phyloP scores from a whole-genome alignment of 2,329 filamentous ascomycete species.

The Cordyceps farinosa region DNA sequence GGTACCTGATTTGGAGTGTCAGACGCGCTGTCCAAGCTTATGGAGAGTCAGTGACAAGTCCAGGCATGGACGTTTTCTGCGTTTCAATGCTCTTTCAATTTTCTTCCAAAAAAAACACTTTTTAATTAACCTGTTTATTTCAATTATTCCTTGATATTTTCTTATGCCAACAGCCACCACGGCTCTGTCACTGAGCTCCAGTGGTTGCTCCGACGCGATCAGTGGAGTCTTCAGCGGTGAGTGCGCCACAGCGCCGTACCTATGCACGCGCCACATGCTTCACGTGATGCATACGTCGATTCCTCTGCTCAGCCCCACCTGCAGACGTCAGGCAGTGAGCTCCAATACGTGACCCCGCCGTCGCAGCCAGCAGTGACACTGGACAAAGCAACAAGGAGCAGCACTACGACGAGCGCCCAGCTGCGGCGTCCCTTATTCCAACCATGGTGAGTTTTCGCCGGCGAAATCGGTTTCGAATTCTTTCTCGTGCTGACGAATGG shows the following conservation, averaged over 20 bases:
- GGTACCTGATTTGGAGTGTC: slow-evolving; percentile 29
- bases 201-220: slow-evolving; percentile 6
- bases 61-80: not conserved
- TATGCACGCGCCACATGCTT: not conserved
- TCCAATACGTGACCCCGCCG: slow-evolving; percentile 23
- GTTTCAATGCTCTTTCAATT: too few relatives aligned
- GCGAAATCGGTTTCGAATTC: not conserved
- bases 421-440: not conserved
- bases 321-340: slow-evolving; percentile 34
- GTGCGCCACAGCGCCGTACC: slow-evolving; percentile 9
- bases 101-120: too few relatives aligned
- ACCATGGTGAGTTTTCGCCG: slow-evolving; percentile 10
- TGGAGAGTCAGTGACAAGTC: not conserved
- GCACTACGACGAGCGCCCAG: slow-evolving; percentile 2
- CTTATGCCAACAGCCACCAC: not conserved
- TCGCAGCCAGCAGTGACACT: slow-evolving; percentile 14
- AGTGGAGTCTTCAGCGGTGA: slow-evolving; percentile 15
- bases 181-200: not conserved
- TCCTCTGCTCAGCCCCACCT: slow-evolving; percentile 27
- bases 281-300: slow-evolving; percentile 17
- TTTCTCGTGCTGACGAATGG: not conserved
- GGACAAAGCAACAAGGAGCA: slow-evolving; percentile 11
- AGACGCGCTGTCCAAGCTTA: not conserved
- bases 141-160: too few relatives aligned
- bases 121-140: too few relatives aligned